phyloP scores from a whole-genome alignment of 495 filamentous ascomycete genomes.

The Tetracladium marchalianum region DNA sequence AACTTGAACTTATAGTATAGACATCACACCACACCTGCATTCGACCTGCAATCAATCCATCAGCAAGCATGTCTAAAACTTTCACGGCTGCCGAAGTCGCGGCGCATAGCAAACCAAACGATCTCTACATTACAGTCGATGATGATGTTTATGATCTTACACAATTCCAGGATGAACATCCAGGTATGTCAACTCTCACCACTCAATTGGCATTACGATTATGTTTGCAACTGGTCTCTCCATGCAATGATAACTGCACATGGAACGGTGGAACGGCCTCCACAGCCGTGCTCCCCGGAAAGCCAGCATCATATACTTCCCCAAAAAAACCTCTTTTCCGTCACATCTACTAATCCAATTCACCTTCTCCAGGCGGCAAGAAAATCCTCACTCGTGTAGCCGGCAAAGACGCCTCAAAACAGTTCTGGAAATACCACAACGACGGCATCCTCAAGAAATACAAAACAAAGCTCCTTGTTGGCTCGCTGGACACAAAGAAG shows the following conservation, averaged over 20 bases:
- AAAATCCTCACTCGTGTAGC: slow-evolving; percentile 93
- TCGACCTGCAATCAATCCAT: too few relatives aligned
- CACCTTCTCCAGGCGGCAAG: slow-evolving; percentile 61
- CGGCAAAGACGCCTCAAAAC: slow-evolving; percentile 94
- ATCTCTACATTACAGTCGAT: slow-evolving; percentile 84
- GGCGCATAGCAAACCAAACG: slow-evolving; percentile 77
- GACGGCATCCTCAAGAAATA: slow-evolving; percentile 90
- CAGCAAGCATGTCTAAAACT: slow-evolving; percentile 67
- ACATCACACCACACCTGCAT: too few relatives aligned
- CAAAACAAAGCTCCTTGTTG: slow-evolving; percentile 76
- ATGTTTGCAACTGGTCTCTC: too few relatives aligned
- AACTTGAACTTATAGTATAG: too few relatives aligned
- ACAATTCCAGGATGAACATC: slow-evolving; percentile 89
- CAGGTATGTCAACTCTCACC: slow-evolving; percentile 42
- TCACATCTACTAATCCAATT: neutral
- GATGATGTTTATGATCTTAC: slow-evolving; percentile 96
- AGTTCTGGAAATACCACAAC: slow-evolving; percentile 99
- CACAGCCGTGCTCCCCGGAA: neutral
- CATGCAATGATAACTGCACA: neutral
- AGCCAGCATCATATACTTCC: neutral
- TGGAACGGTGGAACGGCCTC: neutral
- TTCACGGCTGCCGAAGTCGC: slow-evolving; percentile 81
- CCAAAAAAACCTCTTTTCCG: too few relatives aligned
- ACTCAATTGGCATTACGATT: too few relatives aligned
- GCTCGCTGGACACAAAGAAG: slow-evolving; percentile 83